A percentile compares a stretch with the other conserved stretches of the same genome.
These are phyloP conservation scores for Monosporascus sp. DNA, from an alignment of 2,329 filamentous ascomycete genomes.

Conservation along the genomic window DNA sequence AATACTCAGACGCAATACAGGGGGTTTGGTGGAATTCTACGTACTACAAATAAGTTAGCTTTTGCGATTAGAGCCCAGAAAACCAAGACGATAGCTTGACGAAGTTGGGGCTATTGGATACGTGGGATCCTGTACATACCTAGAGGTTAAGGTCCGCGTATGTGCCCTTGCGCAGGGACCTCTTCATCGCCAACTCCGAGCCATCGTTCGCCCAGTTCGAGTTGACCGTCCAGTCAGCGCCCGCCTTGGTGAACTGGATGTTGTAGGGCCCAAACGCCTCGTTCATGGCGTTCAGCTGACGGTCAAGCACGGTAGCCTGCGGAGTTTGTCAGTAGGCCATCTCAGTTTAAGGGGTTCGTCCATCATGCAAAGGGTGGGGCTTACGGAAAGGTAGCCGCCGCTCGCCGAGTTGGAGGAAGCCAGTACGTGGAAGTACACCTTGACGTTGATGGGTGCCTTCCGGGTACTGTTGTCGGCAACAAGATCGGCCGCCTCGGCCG, in stretches of 20 bases:
- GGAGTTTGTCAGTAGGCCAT: slow-evolving; percentile 2
- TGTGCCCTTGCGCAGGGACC: slow-evolving; percentile 37
- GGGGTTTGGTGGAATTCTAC: too few relatives aligned
- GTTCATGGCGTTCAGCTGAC: slow-evolving; percentile 43
- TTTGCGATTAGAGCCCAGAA: too few relatives aligned
- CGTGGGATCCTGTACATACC: background rate
- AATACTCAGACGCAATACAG: too few relatives aligned
- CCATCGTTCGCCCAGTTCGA: slow-evolving; percentile 38
- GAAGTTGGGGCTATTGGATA: too few relatives aligned
- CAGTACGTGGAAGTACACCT: slow-evolving; percentile 35
- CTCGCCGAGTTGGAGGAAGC: slow-evolving; percentile 21
- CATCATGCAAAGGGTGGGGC: slow-evolving; percentile 1
- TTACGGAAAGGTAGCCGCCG: slow-evolving; percentile 33
- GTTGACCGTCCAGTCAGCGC: slow-evolving; percentile 42
- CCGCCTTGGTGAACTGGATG: slow-evolving; percentile 39
- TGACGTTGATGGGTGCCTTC: slow-evolving; percentile 26
- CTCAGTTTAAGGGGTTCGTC: background rate
- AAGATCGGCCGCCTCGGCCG: slow-evolving; percentile 16
- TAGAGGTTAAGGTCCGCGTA: slow-evolving; percentile 44
- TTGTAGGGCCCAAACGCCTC: slow-evolving; percentile 36
- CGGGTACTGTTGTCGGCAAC: slow-evolving; percentile 16
- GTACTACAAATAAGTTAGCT: too few relatives aligned
- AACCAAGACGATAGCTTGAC: too few relatives aligned
- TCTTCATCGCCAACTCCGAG: slow-evolving; percentile 39
- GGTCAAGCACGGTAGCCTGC: slow-evolving; percentile 29